phyloP scores from a whole-genome alignment of 805 yeast species.

The Saccharomycopsis lassenensis region DNA sequence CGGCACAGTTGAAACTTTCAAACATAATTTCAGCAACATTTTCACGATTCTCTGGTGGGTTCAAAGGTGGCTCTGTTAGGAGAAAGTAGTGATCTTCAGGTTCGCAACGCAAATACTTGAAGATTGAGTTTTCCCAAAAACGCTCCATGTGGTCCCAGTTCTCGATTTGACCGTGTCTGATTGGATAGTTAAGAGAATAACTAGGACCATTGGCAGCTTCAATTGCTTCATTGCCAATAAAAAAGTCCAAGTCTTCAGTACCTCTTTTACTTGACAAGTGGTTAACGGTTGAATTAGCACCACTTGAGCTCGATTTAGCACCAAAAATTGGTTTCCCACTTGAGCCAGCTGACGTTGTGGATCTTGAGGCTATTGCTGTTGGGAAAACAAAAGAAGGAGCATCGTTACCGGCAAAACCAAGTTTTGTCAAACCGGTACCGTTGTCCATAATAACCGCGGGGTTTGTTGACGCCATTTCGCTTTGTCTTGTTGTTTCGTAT shows the following conservation, averaged over 20 bases:
- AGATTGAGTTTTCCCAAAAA: constrained; percentile 95
- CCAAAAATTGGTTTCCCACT: constrained; percentile 21
- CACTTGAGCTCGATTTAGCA: constrained; percentile 8
- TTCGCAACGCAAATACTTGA: constrained; percentile 92
- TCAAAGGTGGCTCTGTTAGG: constrained; percentile 94
- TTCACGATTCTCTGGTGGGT: constrained; percentile 99
- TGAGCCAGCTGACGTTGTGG: constrained; percentile 27
- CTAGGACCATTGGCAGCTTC: constrained; percentile 85
- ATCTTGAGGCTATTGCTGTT: constrained; percentile 65
- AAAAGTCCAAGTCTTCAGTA: constrained; percentile 88
- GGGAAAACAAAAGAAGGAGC: constrained; percentile 96
- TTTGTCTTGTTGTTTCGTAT: too few relatives aligned
- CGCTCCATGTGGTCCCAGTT: constrained; percentile 99
- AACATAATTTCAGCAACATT: constrained; percentile 98
- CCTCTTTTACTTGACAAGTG: constrained; percentile 41
- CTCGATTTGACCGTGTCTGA: constrained; percentile 95
- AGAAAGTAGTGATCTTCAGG: constrained; percentile 97
- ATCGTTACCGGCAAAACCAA: constrained; percentile 98
- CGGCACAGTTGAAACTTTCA: constrained; percentile 97
- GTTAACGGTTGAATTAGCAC: constrained; percentile 12
- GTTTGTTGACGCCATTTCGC: constrained; percentile 17
- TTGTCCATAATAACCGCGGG: constrained; percentile 27
- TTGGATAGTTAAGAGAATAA: constrained; percentile 82
- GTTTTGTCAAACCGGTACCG: constrained; percentile 95
- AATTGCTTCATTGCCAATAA: constrained; percentile 91